Percentiles rank a stretch among this genome's conserved stretches.
These are phyloP conservation scores for Myxozyma vanderwaltii DNA, from an alignment of 805 yeast genomes.

Conservation along the genomic window DNA sequence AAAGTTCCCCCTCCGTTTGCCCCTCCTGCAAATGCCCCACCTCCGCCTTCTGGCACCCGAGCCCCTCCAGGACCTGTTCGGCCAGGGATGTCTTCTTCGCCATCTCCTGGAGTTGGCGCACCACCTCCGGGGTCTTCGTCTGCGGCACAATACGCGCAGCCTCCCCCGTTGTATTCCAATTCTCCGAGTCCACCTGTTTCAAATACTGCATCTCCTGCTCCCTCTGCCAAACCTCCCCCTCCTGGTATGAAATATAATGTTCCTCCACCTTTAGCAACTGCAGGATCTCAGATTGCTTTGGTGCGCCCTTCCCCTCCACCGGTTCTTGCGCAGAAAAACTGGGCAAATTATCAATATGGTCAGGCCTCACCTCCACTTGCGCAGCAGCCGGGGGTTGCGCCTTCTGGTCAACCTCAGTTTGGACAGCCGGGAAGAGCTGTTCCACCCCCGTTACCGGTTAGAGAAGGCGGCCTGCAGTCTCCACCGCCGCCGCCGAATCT, in stretches of 20 bases:
- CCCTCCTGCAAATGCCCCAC: neutral
- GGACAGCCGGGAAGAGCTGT: conserved; percentile 38
- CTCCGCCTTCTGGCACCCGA: neutral
- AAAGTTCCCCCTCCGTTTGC: conserved; percentile 34
- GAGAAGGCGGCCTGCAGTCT: conserved; percentile 1
- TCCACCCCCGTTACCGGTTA: conserved; percentile 23
- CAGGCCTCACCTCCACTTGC: conserved; percentile 6
- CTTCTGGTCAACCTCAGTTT: conserved; percentile 13
- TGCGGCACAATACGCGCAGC: conserved; percentile 37
- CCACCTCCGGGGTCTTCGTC: too few relatives aligned
- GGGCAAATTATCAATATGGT: conserved; percentile 4
- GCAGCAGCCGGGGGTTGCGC: conserved; percentile 26
- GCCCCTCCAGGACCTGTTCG: conserved; percentile 11
- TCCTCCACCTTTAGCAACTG: conserved; percentile 35
- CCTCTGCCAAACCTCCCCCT: conserved; percentile 17
- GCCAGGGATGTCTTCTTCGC: conserved; percentile 4
- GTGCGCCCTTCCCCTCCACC: conserved; percentile 22
- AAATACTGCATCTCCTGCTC: conserved; percentile 8
- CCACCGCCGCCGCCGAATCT: conserved; percentile 21
- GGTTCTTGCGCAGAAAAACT: conserved; percentile 6
- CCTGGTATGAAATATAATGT: conserved; percentile 30
- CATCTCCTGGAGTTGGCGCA: conserved; percentile 31
- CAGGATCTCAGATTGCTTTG: conserved; percentile 18
- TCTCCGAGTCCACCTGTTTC: conserved; percentile 21
- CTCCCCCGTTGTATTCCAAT: conserved; percentile 29